Conservation (phyloP, 1,139 yeast species). For the Magnusiomyces magnusii region DNA sequence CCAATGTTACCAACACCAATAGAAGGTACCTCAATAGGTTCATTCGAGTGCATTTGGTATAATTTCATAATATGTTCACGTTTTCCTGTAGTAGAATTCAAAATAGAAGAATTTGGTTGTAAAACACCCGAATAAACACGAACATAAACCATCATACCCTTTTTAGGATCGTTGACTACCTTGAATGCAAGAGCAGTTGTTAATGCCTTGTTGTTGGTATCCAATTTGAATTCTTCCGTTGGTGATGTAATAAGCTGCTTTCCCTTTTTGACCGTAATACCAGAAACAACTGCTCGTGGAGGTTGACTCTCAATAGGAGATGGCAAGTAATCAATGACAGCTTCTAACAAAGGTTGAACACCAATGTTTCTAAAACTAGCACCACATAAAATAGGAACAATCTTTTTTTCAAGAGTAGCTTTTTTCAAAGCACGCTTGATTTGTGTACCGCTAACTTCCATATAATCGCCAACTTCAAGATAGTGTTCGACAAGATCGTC, state of each 20-base stretch:
- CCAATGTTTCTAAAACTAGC: conserved; percentile 91
- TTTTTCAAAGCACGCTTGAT: conserved; percentile 53
- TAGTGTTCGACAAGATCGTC: conserved; percentile 71
- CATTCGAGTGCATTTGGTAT: conserved; percentile 82
- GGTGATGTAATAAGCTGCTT: conserved; percentile 31
- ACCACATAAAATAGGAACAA: conserved; percentile 85
- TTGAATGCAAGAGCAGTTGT: conserved; percentile 87
- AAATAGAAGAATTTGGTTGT: conserved; percentile 50
- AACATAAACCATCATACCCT: conserved; percentile 80
- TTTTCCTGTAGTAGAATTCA: conserved; percentile 64
- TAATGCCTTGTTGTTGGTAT: conserved; percentile 48
- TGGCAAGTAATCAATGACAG: conserved; percentile 69
- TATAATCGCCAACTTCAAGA: conserved; percentile 50
- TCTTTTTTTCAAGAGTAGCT: conserved; percentile 49
- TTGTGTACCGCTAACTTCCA: conserved; percentile 43
- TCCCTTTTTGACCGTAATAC: conserved; percentile 11
- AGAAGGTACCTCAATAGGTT: conserved; percentile 58
- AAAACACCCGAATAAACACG: conserved; percentile 81
- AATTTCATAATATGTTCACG: conserved; percentile 60
- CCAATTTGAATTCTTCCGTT: conserved; percentile 42
- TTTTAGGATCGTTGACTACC: conserved; percentile 69
- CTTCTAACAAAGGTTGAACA: conserved; percentile 88
- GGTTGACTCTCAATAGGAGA: conserved; percentile 59
- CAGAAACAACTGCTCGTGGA: conserved; percentile 41
- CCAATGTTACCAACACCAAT: conserved; percentile 82